Percentiles rank a stretch among this genome's conserved stretches.
Evolutionary conservation across 495 filamentous ascomycete genomes (phyloP).

Genomic region (Penicillium pancosmium): DNA sequence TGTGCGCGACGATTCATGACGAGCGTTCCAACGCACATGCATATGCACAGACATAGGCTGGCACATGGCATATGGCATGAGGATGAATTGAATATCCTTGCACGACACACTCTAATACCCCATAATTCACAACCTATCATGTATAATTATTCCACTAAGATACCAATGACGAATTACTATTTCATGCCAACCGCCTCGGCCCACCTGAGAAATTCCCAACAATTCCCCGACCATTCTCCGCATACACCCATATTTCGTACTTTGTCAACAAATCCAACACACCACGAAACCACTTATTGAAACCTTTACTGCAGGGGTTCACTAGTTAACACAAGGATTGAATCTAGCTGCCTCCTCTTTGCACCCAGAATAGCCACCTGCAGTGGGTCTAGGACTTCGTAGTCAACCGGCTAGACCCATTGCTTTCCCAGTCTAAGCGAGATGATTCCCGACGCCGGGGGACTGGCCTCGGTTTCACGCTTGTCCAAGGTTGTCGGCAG

Average conservation of each 20-base stretch:
- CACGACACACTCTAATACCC: background rate
- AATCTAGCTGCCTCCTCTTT: no score
- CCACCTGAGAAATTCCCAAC: background rate
- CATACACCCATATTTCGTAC: no score
- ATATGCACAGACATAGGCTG: no score
- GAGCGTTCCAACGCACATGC: background rate
- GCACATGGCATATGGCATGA: no score
- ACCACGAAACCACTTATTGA: no score
- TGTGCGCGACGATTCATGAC: slow-evolving; percentile 20
- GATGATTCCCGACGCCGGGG: background rate
- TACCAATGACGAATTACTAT: background rate
- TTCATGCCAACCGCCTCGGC: background rate
- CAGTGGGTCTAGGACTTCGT: background rate
- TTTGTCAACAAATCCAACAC: no score
- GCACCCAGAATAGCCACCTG: no score
- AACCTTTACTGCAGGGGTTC: no score
- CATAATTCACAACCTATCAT: background rate
- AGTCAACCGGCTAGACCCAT: background rate
- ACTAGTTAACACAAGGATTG: no score
- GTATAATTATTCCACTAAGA: background rate
- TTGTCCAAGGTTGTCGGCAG: slow-evolving; percentile 1
- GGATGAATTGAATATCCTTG: no score
- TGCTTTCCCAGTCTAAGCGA: background rate
- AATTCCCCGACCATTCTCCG: no score
- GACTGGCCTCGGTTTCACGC: background rate